Evolutionary conservation across 306 rosid species (phyloP), one percentile per base, ranked within the genome.

Genomic region (Biancaea sappan): DNA sequence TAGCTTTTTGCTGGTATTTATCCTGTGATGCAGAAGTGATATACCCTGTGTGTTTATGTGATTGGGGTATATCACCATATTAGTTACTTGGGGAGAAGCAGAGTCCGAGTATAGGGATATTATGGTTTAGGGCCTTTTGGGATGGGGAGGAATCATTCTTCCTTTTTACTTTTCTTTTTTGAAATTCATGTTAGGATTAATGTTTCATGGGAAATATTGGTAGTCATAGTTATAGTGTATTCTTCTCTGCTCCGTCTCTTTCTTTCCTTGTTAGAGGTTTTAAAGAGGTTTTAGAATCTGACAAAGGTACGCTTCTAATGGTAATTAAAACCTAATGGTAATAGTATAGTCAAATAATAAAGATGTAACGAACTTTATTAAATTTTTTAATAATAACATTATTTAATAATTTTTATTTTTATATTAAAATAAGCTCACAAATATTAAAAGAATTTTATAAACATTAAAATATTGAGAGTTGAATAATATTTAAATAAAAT

Each of bases 1-100:
- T 22, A 0, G n/a, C 4, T 56, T 14, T 8, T 24, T 21, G 13
- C 24, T 32, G 64, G 6, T n/a, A 57, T 16, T 53, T 32, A 59
- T 10, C 18, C 68, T 67, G 66, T 18, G 50, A 16, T 63, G 32
- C 5, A 21, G 14, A 35, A 44, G 66, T 64, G 73, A 24, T 50
- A 35, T 61, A 19, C 62, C 82, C 80, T 28, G 80, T 54, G 34
- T 60, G 46, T 34, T 51, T 46, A 64, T 78, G 72, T 32, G 54
- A 4, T 35, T 21, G 41, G 91, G 75, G 76, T 56, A 25, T 40
- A 54, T 65, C 81, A 52, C 67, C 16, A 26, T 32, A 41, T 48
- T 50, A n/a, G 61, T 37, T 26, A 18, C 81, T 50, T 62, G 70
- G 73, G 67, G 41, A 62, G 67, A 37, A 54, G 34, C 57, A 25